phyloP scores from a whole-genome alignment of 2,329 filamentous ascomycete genomes.

The Pseudogymnoascus sp. region DNA sequence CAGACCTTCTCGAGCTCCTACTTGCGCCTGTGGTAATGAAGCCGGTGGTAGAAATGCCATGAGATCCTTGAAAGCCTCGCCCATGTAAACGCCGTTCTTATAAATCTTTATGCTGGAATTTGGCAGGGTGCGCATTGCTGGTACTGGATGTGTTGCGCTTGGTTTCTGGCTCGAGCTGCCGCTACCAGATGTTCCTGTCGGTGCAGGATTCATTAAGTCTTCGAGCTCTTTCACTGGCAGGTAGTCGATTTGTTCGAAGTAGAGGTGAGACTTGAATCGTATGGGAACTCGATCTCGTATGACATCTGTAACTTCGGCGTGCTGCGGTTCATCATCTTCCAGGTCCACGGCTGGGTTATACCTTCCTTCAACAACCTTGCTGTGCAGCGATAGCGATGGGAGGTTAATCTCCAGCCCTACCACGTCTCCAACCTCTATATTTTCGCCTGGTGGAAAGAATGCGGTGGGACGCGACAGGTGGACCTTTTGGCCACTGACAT shows the following conservation, averaged over 20 bases:
- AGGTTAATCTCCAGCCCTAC: constrained; percentile 89
- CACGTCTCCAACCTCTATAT: constrained; percentile 82
- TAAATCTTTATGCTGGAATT: constrained; percentile 81
- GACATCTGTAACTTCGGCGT: constrained; percentile 64
- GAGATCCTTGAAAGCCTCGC: constrained; percentile 79
- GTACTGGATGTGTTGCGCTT: constrained; percentile 61
- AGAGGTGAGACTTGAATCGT: constrained; percentile 84
- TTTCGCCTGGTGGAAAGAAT: constrained; percentile 71
- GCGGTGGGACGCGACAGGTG: constrained; percentile 90
- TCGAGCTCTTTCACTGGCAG: constrained; percentile 82
- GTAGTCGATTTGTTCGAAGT: constrained; percentile 90
- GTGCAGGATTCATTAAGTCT: constrained; percentile 66
- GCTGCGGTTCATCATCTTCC: constrained; percentile 45
- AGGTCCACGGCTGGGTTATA: constrained; percentile 81
- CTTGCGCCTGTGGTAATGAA: constrained; percentile 61
- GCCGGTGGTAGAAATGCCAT: constrained; percentile 88
- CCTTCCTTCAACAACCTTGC: constrained; percentile 76
- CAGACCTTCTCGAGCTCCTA: constrained; percentile 74
- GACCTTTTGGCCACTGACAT: constrained; percentile 83
- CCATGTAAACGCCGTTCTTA: constrained; percentile 83
- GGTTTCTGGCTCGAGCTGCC: constrained; percentile 48
- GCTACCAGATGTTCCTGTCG: constrained; percentile 35
- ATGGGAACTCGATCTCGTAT: constrained; percentile 94
- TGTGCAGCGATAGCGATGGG: constrained; percentile 75
- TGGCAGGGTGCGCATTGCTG: constrained; percentile 77